Percentiles rank a stretch among this genome's conserved stretches.
phyloP scores from a whole-genome alignment of 2,329 filamentous ascomycete species.

The Xylariales sp. region DNA sequence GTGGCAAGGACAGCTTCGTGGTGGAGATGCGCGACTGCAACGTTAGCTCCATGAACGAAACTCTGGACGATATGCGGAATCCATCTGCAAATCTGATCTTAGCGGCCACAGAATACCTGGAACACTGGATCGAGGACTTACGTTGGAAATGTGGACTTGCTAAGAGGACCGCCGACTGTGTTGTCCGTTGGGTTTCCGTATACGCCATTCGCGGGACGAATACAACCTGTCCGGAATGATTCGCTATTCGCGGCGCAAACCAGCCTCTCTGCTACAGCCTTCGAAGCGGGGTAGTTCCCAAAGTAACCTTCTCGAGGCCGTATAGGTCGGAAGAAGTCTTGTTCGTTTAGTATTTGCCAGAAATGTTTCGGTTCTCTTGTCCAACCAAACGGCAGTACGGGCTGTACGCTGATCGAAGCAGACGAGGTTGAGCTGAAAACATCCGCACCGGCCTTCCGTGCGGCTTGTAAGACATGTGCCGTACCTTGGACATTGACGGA shows the following conservation, averaged over 20 bases:
- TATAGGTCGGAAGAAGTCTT: conserved; percentile 32
- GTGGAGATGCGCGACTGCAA: conserved; percentile 35
- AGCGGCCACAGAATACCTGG: neutral
- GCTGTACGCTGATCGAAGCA: conserved; percentile 37
- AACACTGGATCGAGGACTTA: conserved; percentile 26
- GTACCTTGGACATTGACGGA: conserved; percentile 45
- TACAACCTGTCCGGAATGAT: conserved; percentile 46
- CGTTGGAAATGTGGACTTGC: conserved; percentile 32
- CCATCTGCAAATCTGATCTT: conserved; percentile 27
- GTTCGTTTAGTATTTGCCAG: conserved; percentile 38
- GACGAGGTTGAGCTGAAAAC: conserved; percentile 43
- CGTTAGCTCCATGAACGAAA: conserved; percentile 37
- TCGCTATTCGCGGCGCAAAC: conserved; percentile 28
- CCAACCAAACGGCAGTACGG: conserved; percentile 31
- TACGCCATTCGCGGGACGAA: conserved; percentile 49
- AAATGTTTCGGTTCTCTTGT: conserved; percentile 31
- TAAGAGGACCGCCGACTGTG: conserved; percentile 38
- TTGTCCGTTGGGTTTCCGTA: conserved; percentile 37
- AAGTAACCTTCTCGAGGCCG: conserved; percentile 36
- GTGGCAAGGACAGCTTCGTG: conserved; percentile 33
- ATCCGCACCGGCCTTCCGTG: conserved; percentile 34
- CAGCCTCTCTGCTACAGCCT: conserved; percentile 39
- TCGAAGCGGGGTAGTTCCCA: conserved; percentile 41
- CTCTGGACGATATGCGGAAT: conserved; percentile 32
- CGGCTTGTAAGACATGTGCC: conserved; percentile 37